phyloP scores from a whole-genome alignment of 202 grass and related monocot species.

The Panicum virgatum region DNA sequence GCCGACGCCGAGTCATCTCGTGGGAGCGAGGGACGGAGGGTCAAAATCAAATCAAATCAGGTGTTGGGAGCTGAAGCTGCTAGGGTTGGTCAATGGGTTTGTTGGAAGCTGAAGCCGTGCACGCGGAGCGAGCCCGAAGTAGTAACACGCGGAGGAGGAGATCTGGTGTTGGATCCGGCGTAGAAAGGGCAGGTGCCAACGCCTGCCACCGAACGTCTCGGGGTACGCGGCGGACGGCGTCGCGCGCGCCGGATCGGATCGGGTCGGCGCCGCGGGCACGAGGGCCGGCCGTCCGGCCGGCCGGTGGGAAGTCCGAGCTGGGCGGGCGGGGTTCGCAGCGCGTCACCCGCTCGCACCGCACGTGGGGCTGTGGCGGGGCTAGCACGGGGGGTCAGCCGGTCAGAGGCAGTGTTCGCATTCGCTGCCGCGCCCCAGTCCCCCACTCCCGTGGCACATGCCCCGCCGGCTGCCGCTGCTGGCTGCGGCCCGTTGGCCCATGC shows the following conservation, averaged over 20 bases:
- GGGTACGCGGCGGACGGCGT: neutral
- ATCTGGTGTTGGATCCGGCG: neutral
- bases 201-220: neutral
- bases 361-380: neutral
- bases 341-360: neutral
- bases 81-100: too few species aligned
- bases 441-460: neutral
- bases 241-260: neutral
- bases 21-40: too few species aligned
- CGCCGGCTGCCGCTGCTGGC: neutral
- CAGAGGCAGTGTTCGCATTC: neutral
- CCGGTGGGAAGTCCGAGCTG: neutral
- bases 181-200: neutral
- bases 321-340: neutral
- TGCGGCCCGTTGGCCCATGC: neutral
- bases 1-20: neutral
- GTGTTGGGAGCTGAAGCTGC: too few species aligned
- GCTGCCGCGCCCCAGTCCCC: neutral
- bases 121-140: too few species aligned
- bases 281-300: neutral
- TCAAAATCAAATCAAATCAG: neutral
- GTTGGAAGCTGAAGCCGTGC: too few species aligned
- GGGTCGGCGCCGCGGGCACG: neutral
- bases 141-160: neutral
- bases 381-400: too few species aligned